Evolutionary conservation across 1,284 basidiomycete genomes (phyloP), one percentile per base, ranked within the genome.

Genomic region (Cystobasidium pallidum): DNA sequence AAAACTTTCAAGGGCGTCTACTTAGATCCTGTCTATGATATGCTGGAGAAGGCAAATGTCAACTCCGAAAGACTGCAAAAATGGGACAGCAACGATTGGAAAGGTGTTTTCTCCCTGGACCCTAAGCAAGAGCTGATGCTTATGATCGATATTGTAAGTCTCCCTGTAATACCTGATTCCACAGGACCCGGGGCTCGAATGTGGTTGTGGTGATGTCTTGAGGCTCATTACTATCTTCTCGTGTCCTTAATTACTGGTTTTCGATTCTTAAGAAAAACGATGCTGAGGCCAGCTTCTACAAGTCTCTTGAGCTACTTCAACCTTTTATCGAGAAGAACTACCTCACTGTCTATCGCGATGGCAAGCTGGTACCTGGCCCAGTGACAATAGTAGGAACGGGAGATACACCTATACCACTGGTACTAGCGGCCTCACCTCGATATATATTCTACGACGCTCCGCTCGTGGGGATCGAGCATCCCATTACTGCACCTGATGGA

Each of bases 401-500:
- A 26, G 74, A 77, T 26, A 80, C 79, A 6, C 77, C 78, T 0
- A 43, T 81, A 32, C 36, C 74, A 2, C 55, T 66, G 47, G 79
- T 81, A 34, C 66, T 76, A 36, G 57, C 74, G 26, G 73, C 75
- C 24, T 39, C 55, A 1, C 72, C 77, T 10, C 77, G 80, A 15
- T 75, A 77, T 70, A 67, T 81, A 34, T 81, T 80, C 75, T 78
- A 77, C 75, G 80, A 81, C 54, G 78, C 78, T 1, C 80, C 80
- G 2, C 57, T 81, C 2, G 39, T 72, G 2, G 61, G 65, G 0
- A 67, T 80, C 10, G 34, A 66, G 10, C 28, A 70, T 39, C 30
- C 71, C 51, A 24, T 72, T 58, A 45, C 13, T 59, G 30, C 57
- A 70, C 19, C 28, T 3, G 51, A 73, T 58, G 51, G 73, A 52